Evolutionary conservation across 2,329 filamentous ascomycete genomes (phyloP).

Genomic region (Dothistroma septosporum): DNA sequence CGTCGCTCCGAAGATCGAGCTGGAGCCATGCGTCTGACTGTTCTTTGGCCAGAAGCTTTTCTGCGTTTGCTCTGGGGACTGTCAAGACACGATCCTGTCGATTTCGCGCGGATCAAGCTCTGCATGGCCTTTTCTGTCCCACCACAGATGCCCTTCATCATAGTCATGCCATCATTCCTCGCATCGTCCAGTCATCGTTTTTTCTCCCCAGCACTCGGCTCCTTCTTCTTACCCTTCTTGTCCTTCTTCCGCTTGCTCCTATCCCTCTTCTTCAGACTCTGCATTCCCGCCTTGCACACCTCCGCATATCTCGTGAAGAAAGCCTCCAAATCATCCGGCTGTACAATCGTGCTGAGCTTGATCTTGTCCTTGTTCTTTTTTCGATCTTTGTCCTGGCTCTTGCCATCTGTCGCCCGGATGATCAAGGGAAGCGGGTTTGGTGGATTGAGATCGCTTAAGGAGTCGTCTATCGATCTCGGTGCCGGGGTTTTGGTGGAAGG

Average conservation of each 20-base stretch:
- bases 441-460: constrained; percentile 58
- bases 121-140: neutral
- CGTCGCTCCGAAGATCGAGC: no score
- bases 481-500: constrained; percentile 39
- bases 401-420: constrained; percentile 80
- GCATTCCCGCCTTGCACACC: constrained; percentile 84
- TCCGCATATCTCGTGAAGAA: constrained; percentile 89
- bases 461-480: constrained; percentile 46
- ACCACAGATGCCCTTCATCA: neutral
- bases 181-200: constrained; percentile 13
- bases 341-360: constrained; percentile 80
- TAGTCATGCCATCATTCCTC: neutral
- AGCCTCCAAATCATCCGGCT: constrained; percentile 66
- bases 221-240: constrained; percentile 66
- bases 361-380: constrained; percentile 58
- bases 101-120: neutral
- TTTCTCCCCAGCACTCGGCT: constrained; percentile 16
- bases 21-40: neutral
- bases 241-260: constrained; percentile 79
- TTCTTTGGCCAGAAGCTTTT: neutral
- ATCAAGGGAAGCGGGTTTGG: constrained; percentile 65
- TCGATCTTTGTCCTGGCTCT: constrained; percentile 40
- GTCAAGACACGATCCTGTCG: no score
- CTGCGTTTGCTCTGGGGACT: no score
- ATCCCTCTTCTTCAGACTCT: constrained; percentile 85